Conservation (phyloP, 2,329 filamentous ascomycete genomes). For the Ascochyta pisi region DNA sequence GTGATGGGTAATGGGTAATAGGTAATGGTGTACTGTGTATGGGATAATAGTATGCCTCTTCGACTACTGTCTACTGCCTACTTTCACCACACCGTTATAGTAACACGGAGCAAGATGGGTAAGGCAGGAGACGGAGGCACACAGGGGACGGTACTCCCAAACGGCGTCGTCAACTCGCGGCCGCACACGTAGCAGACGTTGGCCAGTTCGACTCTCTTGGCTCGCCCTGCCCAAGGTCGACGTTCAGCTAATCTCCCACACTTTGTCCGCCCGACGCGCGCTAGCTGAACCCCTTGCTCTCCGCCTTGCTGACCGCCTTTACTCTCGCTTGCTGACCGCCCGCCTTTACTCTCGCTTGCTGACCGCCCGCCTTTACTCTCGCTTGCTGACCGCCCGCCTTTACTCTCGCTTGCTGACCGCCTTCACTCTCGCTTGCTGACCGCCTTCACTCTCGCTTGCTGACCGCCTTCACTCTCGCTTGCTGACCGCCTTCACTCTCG, state of each 20-base stretch:
- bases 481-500: slow-evolving; percentile 21
- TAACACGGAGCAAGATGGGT: not conserved
- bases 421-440: slow-evolving; percentile 16
- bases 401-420: slow-evolving; percentile 22
- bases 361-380: no score
- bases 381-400: slow-evolving; percentile 28
- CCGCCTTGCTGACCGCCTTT: slow-evolving; percentile 29
- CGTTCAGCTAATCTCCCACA: slow-evolving; percentile 22
- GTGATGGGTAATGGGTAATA: no score
- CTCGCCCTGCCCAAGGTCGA: not conserved
- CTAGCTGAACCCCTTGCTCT: slow-evolving; percentile 17
- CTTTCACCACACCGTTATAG: no score
- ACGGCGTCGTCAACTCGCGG: slow-evolving; percentile 3
- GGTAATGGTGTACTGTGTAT: no score
- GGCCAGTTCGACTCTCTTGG: slow-evolving; percentile 15
- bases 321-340: no score
- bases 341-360: no score
- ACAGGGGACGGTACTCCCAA: not conserved
- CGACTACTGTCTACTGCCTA: not conserved
- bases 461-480: slow-evolving; percentile 22
- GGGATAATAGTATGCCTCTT: not conserved
- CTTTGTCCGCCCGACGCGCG: slow-evolving; percentile 8
- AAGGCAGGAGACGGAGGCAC: not conserved
- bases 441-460: slow-evolving; percentile 17
- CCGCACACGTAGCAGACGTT: slow-evolving; percentile 18